Percentiles rank a stretch among this genome's conserved stretches.
Conservation (phyloP, 768 basidiomycete species). For the Boletus rubroflammeus region DNA sequence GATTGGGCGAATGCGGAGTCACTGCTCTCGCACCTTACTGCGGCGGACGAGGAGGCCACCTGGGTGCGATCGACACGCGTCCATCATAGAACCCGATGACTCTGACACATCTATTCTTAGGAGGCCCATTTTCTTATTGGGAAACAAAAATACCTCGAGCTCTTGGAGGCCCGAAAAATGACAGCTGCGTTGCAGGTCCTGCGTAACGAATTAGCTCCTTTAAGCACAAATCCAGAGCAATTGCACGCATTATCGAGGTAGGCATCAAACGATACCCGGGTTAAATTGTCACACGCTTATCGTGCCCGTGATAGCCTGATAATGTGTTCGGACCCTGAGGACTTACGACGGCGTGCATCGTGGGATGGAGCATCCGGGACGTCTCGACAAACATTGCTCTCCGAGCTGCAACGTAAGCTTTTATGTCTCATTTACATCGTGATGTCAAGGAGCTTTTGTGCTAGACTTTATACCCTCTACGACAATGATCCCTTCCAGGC, state of each 20-base stretch:
- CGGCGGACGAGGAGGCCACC: slow-evolving; percentile 62
- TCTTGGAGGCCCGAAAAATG: slow-evolving; percentile 76
- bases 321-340: slow-evolving; percentile 87
- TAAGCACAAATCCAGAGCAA: slow-evolving; percentile 74
- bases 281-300: slow-evolving; percentile 14
- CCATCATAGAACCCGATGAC: slow-evolving; percentile 5
- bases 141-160: slow-evolving; percentile 94
- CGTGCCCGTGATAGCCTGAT: slow-evolving; percentile 55
- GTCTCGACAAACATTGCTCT: slow-evolving; percentile 74
- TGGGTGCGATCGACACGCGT: slow-evolving; percentile 48
- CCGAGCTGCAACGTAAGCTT: slow-evolving; percentile 73
- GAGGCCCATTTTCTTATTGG: slow-evolving; percentile 84
- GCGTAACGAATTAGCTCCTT: slow-evolving; percentile 82
- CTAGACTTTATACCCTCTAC: slow-evolving; percentile 86
- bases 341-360: slow-evolving; percentile 71
- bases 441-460: neutral
- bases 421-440: neutral
- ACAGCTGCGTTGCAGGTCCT: slow-evolving; percentile 82
- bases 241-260: slow-evolving; percentile 88
- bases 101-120: slow-evolving; percentile 39
- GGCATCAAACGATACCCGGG: slow-evolving; percentile 19
- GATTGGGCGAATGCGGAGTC: slow-evolving; percentile 78
- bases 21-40: slow-evolving; percentile 63
- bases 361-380: slow-evolving; percentile 89
- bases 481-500: slow-evolving; percentile 88